phyloP scores from a whole-genome alignment of 495 filamentous ascomycete genomes.

The Neurospora intermedia region DNA sequence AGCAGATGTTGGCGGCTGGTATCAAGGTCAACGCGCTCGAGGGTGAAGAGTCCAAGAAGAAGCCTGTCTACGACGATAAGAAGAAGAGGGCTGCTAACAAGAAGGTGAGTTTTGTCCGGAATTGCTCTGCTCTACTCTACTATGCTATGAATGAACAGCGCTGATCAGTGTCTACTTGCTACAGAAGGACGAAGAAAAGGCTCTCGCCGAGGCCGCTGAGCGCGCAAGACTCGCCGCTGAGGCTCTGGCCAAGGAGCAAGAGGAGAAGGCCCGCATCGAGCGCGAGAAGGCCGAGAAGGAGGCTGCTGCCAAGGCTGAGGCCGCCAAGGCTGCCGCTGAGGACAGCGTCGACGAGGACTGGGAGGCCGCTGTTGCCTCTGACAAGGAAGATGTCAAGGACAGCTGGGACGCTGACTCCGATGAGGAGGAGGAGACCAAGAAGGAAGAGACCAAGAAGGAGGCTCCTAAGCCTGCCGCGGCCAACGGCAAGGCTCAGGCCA shows the following conservation, averaged over 20 bases:
- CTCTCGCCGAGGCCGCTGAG: slow-evolving; percentile 61
- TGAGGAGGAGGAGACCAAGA: slow-evolving; percentile 49
- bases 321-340: slow-evolving; percentile 40
- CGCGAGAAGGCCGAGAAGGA: slow-evolving; percentile 42
- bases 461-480: slow-evolving; percentile 26
- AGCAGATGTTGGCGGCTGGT: slow-evolving; percentile 90
- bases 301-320: slow-evolving; percentile 46
- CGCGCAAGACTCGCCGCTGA: slow-evolving; percentile 55
- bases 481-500: slow-evolving; percentile 10
- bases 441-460: slow-evolving; percentile 13
- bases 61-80: slow-evolving; percentile 52
- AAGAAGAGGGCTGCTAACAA: slow-evolving; percentile 64
- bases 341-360: slow-evolving; percentile 69
- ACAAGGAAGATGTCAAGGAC: slow-evolving; percentile 72
- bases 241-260: slow-evolving; percentile 48
- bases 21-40: slow-evolving; percentile 66
- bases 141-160: not conserved
- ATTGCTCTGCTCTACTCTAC: not conserved
- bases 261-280: slow-evolving; percentile 39
- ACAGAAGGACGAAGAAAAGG: slow-evolving; percentile 57
- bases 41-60: slow-evolving; percentile 54
- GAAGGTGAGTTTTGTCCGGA: slow-evolving; percentile 39
- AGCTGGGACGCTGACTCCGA: slow-evolving; percentile 87
- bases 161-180: slow-evolving; percentile 3
- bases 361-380: slow-evolving; percentile 72